Conservation (phyloP, 2,329 filamentous ascomycete genomes). For the Chrysosporium queenslandicum region DNA sequence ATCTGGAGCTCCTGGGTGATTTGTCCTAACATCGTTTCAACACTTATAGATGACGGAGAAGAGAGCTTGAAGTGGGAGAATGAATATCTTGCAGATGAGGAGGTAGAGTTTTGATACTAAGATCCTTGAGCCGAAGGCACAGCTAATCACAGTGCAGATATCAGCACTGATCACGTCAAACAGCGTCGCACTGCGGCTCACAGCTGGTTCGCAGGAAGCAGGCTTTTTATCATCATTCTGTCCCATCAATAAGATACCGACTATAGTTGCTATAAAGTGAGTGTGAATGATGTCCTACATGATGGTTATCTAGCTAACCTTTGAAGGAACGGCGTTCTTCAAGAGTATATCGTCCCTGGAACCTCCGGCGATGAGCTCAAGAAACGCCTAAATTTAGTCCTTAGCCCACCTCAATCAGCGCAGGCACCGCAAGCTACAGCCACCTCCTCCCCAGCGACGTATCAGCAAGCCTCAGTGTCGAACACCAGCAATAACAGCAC, state of each 20-base stretch:
- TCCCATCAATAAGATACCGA: slow-evolving; percentile 66
- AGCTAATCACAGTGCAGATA: slow-evolving; percentile 37
- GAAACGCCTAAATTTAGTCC: slow-evolving; percentile 43
- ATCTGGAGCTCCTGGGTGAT: no score
- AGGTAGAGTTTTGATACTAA: slow-evolving; percentile 36
- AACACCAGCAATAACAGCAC: slow-evolving; percentile 3
- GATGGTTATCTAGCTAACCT: slow-evolving; percentile 14
- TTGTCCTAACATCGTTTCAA: background rate
- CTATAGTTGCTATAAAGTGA: slow-evolving; percentile 57
- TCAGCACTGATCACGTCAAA: slow-evolving; percentile 48
- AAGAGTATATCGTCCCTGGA: slow-evolving; percentile 62
- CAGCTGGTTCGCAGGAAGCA: slow-evolving; percentile 67
- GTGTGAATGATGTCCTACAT: slow-evolving; percentile 19
- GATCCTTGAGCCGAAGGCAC: background rate
- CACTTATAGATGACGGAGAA: slow-evolving; percentile 52
- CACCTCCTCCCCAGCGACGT: slow-evolving; percentile 3
- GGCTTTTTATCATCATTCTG: slow-evolving; percentile 74
- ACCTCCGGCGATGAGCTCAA: slow-evolving; percentile 57
- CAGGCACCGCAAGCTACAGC: background rate
- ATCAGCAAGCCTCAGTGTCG: slow-evolving; percentile 5
- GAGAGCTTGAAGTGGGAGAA: slow-evolving; percentile 65
- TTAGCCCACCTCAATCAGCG: slow-evolving; percentile 12
- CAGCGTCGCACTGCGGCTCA: slow-evolving; percentile 60
- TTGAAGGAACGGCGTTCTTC: slow-evolving; percentile 60
- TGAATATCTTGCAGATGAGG: slow-evolving; percentile 49